Evolutionary conservation across 2,329 filamentous ascomycete species (phyloP).

Genomic region (Lecanicillium sp.): DNA sequence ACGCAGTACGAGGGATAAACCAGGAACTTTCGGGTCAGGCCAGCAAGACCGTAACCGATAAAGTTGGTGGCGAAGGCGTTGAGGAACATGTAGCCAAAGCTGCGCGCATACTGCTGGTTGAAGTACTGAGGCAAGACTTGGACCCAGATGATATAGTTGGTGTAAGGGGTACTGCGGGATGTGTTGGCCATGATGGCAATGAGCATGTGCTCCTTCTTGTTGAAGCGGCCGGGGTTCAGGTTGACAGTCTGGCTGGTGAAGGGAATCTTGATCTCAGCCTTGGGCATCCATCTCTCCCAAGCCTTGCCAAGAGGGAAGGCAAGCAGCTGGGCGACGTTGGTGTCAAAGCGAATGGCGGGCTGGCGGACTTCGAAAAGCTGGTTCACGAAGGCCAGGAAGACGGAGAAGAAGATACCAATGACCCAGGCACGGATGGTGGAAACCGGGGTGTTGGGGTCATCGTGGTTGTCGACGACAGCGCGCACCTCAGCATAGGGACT

Average conservation of each 20-base stretch:
- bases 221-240: constrained; percentile 40
- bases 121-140: constrained; percentile 35
- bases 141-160: constrained; percentile 34
- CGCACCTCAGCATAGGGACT: constrained; percentile 28
- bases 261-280: constrained; percentile 13
- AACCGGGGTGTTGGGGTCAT: constrained; percentile 25
- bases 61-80: constrained; percentile 38
- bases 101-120: constrained; percentile 33
- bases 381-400: constrained; percentile 24
- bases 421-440: constrained; percentile 29
- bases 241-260: constrained; percentile 24
- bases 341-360: constrained; percentile 27
- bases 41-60: constrained; percentile 41
- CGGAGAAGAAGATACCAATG: constrained; percentile 25
- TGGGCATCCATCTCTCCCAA: constrained; percentile 26
- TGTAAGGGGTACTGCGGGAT: constrained; percentile 32
- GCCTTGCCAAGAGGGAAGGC: constrained; percentile 27
- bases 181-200: constrained; percentile 47
- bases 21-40: constrained; percentile 32
- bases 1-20: constrained; percentile 38
- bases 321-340: constrained; percentile 29
- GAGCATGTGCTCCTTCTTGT: constrained; percentile 44
- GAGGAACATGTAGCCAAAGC: constrained; percentile 35
- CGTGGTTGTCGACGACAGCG: constrained; percentile 31
- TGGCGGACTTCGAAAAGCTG: constrained; percentile 29